Base-by-base conservation (phyloP, 2,329 filamentous ascomycete genomes). In the Claviceps sorghi region DNA sequence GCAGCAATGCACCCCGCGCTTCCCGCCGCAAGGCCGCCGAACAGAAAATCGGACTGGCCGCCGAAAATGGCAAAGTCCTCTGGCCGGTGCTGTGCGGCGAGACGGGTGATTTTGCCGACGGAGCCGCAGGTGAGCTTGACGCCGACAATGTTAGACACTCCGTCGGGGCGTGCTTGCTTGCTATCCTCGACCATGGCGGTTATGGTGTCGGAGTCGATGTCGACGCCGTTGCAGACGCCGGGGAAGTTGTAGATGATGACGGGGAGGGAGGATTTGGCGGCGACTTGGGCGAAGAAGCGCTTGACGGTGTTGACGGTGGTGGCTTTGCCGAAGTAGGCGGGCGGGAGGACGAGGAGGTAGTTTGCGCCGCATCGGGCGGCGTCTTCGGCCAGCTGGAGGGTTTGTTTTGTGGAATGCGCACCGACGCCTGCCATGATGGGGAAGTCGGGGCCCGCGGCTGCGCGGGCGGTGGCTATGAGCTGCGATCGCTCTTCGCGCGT, bases 361-460 rank as follows among this genome's bases (percentile, higher is more conserved):
- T 57, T 75, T 9, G 54, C 54, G 2, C 54, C 53, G 4, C 50
- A 48, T 2, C 4, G 3, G 21, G 70, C 68, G 1, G 82, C 82
- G 59, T 84, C 82, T 30, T 63, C 59, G 51, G 81, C 72, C 54
- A 75, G 76, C 62, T 83, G 76, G 1, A 82, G 70, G 3, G 78
- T 77, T 65, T 85, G 81, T 56, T 74, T 73, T 2, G 79, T 84
- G 17, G 79, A 83, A 64, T 84, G 81, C 0, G 76, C 80, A 19
- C 79, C 75, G 7, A 80, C 77, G 36, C 82, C 82, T 70, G 49
- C 89, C 74, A 93, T 89, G 58, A 95, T 75, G 32, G 90, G 89
- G 67, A 91, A 95, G 66, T 91, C 83, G 0, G 88, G 86, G 0
- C 90, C 89, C 48, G 94, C 84, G 49, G 80, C 80, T 62, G 88